Conservation (phyloP, 495 filamentous ascomycete species). For the Thermochaetoides thermophila region DNA sequence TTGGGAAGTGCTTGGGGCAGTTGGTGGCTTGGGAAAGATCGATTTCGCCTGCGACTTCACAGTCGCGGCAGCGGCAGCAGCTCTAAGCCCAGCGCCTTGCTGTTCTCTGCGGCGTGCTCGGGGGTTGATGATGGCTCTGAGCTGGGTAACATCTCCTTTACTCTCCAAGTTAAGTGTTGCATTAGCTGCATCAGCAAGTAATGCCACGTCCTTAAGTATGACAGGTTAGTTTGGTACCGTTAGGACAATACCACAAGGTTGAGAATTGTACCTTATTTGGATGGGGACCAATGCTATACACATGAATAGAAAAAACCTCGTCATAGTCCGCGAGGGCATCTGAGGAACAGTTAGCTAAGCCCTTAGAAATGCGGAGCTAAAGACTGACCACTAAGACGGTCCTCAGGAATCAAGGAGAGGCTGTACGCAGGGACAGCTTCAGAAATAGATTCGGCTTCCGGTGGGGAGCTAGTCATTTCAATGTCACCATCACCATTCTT, state of each 20-base stretch:
- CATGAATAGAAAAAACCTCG: constrained; percentile 57
- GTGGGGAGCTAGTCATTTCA: constrained; percentile 57
- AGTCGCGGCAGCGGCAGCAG: constrained; percentile 6
- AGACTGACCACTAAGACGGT: constrained; percentile 52
- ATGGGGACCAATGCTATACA: constrained; percentile 71
- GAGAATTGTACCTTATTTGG: constrained; percentile 54
- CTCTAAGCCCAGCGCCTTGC: constrained; percentile 11
- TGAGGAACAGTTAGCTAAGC: constrained; percentile 20
- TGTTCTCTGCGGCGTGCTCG: constrained; percentile 27
- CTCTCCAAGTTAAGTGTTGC: constrained; percentile 32
- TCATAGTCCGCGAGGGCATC: constrained; percentile 54
- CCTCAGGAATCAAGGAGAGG: constrained; percentile 64
- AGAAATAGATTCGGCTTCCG: constrained; percentile 33
- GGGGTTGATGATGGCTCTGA: constrained; percentile 25
- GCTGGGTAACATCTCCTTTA: constrained; percentile 10
- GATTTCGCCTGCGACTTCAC: constrained; percentile 9
- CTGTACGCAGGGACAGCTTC: constrained; percentile 35
- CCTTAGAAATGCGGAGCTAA: neutral
- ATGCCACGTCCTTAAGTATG: constrained; percentile 43
- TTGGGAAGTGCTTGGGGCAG: constrained; percentile 6
- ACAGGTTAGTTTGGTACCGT: too few relatives aligned
- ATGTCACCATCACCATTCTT: constrained; percentile 46
- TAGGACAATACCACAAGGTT: too few relatives aligned
- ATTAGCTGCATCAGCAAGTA: constrained; percentile 56
- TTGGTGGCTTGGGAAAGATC: neutral